phyloP scores from a whole-genome alignment of 805 yeast genomes.

The Candida coquimbonensis region DNA sequence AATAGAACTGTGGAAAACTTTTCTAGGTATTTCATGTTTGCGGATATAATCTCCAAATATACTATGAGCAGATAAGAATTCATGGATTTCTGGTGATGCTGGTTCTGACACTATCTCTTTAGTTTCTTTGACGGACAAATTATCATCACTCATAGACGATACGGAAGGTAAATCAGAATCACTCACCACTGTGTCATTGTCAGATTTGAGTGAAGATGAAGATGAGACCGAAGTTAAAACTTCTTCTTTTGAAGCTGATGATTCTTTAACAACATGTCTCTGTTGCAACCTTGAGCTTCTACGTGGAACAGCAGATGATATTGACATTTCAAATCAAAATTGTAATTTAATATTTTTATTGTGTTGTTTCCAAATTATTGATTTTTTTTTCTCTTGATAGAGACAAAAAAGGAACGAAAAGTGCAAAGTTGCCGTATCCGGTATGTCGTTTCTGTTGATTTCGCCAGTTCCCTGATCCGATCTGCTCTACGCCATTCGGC shows the following conservation, averaged over 20 bases:
- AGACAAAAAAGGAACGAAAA: not conserved
- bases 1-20: slow-evolving; percentile 79
- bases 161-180: slow-evolving; percentile 3
- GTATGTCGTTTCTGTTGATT: not conserved
- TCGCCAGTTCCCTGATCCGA: not conserved
- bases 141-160: slow-evolving; percentile 4
- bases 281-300: not conserved
- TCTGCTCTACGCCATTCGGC: not conserved
- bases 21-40: slow-evolving; percentile 86
- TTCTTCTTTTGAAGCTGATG: not conserved
- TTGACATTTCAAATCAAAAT: not conserved
- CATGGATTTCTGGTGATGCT: slow-evolving; percentile 1
- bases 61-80: slow-evolving; percentile 32
- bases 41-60: slow-evolving; percentile 48
- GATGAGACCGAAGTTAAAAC: slow-evolving; percentile 8
- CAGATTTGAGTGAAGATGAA: slow-evolving; percentile 7
- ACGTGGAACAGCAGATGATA: not conserved
- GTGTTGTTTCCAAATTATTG: not conserved
- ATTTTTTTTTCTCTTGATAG: not conserved
- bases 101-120: no score
- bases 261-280: not conserved
- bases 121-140: not conserved
- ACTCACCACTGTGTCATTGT: slow-evolving; percentile 6
- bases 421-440: not conserved
- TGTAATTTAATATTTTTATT: not conserved